A percentile compares a stretch with the other conserved stretches of the same genome.
phyloP scores from a whole-genome alignment of 371 early-diverging fungal genomes.

The Mucor piriformis region DNA sequence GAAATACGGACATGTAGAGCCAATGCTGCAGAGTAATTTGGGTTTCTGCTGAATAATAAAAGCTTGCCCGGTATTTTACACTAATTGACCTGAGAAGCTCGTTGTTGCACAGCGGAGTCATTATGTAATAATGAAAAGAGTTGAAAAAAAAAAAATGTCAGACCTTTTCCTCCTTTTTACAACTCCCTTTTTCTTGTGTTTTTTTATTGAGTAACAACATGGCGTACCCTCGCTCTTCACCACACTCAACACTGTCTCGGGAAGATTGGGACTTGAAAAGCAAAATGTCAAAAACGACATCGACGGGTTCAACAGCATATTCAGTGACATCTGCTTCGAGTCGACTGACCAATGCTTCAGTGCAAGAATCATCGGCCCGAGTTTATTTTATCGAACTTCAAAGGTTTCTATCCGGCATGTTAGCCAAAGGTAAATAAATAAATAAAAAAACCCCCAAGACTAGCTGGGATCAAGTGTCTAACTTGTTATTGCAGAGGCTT shows the following conservation, averaged over 20 bases:
- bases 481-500: conserved; percentile 34
- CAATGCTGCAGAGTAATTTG: background rate
- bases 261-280: conserved; percentile 39
- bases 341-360: conserved; percentile 29
- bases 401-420: conserved; percentile 30
- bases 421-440: conserved; percentile 42
- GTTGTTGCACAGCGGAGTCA: background rate
- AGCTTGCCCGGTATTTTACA: too few relatives aligned
- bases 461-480: background rate
- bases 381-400: conserved; percentile 44
- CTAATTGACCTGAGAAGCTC: background rate
- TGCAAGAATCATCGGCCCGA: conserved; percentile 41
- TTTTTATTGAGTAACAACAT: conserved; percentile 7
- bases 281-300: conserved; percentile 31
- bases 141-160: conserved; percentile 16
- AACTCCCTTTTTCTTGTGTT: background rate
- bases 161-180: background rate
- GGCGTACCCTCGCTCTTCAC: conserved; percentile 35
- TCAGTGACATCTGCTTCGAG: conserved; percentile 42
- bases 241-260: conserved; percentile 20
- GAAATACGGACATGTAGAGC: conserved; percentile 27
- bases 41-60: background rate
- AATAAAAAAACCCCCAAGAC: background rate
- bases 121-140: background rate
- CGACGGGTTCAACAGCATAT: conserved; percentile 37